A percentile compares a stretch with the other conserved stretches of the same genome.
Conservation (phyloP, 108 stramenopile genomes). For the Skeletonema marinoi region DNA sequence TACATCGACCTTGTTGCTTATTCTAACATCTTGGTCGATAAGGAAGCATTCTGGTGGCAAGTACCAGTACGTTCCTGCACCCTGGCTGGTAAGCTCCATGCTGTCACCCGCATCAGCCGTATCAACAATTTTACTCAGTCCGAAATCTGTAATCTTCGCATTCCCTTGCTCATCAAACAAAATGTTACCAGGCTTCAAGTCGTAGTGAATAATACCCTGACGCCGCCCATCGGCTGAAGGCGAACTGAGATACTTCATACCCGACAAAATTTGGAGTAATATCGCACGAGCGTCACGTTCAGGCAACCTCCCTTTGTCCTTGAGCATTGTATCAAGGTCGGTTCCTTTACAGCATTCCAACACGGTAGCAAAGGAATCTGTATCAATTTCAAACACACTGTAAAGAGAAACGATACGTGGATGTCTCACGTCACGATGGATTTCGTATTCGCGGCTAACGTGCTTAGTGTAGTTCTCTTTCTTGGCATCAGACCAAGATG, state of each 20-base stretch:
- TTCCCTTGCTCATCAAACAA: conserved; percentile 94
- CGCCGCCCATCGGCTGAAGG: conserved; percentile 78
- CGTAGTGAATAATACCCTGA: conserved; percentile 98
- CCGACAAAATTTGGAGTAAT: conserved; percentile 92
- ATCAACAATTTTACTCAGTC: conserved; percentile 93
- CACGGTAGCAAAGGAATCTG: conserved; percentile 96
- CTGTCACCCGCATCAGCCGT: conserved; percentile 76
- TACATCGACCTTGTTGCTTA: conserved; percentile 97
- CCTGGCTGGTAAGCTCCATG: conserved; percentile 99
- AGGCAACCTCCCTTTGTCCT: conserved; percentile 73
- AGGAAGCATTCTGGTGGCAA: conserved; percentile 99
- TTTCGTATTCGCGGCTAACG: conserved; percentile 97
- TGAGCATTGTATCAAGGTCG: conserved; percentile 91
- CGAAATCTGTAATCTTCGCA: conserved; percentile 99
- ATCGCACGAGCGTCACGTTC: conserved; percentile 94
- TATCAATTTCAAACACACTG: conserved; percentile 98
- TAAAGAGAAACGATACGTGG: conserved; percentile 96
- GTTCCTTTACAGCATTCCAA: conserved; percentile 95
- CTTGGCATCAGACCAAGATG: conserved; percentile 93
- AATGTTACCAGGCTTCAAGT: conserved; percentile 91
- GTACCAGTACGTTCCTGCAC: conserved; percentile 99
- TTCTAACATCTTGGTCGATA: conserved; percentile 76
- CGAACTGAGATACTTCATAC: conserved; percentile 93
- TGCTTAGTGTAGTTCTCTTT: conserved; percentile 97
- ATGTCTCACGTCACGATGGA: conserved; percentile 95